A percentile compares a stretch with the other conserved stretches of the same genome.
These are phyloP conservation scores for Tranzscheliella williamsii DNA, from an alignment of 1,284 basidiomycete genomes.

Conservation along the genomic window DNA sequence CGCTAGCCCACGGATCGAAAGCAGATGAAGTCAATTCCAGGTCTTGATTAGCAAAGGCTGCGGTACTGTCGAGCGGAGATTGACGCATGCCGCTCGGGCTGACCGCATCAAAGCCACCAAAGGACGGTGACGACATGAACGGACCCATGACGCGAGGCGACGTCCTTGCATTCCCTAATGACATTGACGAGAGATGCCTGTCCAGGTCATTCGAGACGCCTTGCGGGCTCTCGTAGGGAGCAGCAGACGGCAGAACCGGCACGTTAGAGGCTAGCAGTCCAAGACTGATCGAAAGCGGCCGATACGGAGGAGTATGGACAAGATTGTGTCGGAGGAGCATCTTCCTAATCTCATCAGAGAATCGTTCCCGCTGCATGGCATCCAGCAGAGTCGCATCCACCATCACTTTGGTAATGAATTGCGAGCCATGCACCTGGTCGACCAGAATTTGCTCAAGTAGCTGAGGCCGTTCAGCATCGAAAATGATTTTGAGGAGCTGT, in stretches of 20 bases:
- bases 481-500: slow-evolving; percentile 57
- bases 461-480: slow-evolving; percentile 72
- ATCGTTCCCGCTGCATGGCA: slow-evolving; percentile 69
- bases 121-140: too few species aligned
- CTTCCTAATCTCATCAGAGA: slow-evolving; percentile 67
- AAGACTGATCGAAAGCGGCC: slow-evolving; percentile 88
- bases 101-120: too few species aligned
- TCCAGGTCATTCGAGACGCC: too few species aligned
- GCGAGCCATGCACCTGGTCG: slow-evolving; percentile 73
- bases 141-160: too few species aligned
- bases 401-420: slow-evolving; percentile 89
- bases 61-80: too few species aligned
- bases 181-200: too few species aligned
- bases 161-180: too few species aligned
- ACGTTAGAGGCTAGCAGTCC: slow-evolving; percentile 66
- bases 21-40: too few species aligned
- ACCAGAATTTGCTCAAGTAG: slow-evolving; percentile 87
- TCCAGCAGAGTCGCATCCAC: slow-evolving; percentile 67
- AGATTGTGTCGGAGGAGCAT: slow-evolving; percentile 49
- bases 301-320: slow-evolving; percentile 68
- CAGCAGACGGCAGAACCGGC: too few species aligned
- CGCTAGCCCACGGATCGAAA: slow-evolving; percentile 15
- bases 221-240: too few species aligned
- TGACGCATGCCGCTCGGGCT: too few species aligned
- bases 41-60: too few species aligned